Evolutionary conservation across 495 filamentous ascomycete genomes (phyloP), one percentile per base, ranked within the genome.

Genomic region (Hyaloscypha finlandica): DNA sequence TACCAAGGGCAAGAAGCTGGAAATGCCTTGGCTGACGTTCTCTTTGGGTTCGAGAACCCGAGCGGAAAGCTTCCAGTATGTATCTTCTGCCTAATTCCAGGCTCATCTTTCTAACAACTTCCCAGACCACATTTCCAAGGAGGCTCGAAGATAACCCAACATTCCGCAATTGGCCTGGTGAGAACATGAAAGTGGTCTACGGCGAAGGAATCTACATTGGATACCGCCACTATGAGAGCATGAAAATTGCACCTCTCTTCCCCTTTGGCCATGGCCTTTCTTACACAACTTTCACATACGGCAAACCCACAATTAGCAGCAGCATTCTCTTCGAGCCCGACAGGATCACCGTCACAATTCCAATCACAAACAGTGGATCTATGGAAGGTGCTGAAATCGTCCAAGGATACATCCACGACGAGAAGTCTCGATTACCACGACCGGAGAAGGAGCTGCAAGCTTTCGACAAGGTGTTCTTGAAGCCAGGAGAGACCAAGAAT

Each of bases 121-220:
- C 53, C 2, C 37, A 73, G 92, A 92, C 79, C 91, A 88, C 80
- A 77, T 92, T 35, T 92, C 93, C 75, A 87, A 89, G 61, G 90
- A 93, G 86, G 20, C 78, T 94, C 4, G 83, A 93, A 74, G 91
- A 96, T 67, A 93, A 91, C 59, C 92, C 92, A 0, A 89, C 90
- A 0, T 96, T 89, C 74, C 83, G 91, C 73, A 95, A 93, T 80
- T 96, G 90, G 85, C 89, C 90, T 6, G 90, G 90, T 61, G 92
- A 95, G 76, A 89, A 91, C 70, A 81, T 85, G 48, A 84, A 88
- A 59, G 90, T 93, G 11, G 76, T 92, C 14, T 96, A 96, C 75
- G 92, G 91, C 63, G 92, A 96, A 74, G 92, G 91, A 54, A 76
- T 96, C 58, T 94, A 90, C 74, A 88, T 96, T 62, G 92, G 92